Evolutionary conservation across 768 basidiomycete species (phyloP).

Genomic region (Suillus subalutaceus): DNA sequence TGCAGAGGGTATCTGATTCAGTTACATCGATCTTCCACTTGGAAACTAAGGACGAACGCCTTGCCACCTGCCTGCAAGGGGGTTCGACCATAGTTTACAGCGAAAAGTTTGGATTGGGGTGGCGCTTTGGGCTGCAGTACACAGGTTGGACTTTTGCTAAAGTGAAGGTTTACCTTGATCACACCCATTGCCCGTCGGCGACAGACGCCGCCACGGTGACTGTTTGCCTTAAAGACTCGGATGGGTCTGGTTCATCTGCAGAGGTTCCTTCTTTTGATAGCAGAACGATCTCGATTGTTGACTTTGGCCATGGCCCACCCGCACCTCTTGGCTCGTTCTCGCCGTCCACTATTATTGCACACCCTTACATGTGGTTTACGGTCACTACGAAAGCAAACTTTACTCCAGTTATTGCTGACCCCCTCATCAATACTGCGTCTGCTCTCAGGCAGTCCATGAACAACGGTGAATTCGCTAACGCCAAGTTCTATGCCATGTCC

Average conservation of each 20-base stretch:
- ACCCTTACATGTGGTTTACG: slow-evolving; percentile 14
- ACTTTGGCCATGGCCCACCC: slow-evolving; percentile 31
- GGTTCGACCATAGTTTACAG: slow-evolving; percentile 23
- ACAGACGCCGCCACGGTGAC: slow-evolving; percentile 21
- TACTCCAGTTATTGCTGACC: slow-evolving; percentile 15
- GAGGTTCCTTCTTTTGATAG: slow-evolving; percentile 12
- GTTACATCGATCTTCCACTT: slow-evolving; percentile 28
- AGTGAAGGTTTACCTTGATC: neutral
- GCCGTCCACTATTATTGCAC: slow-evolving; percentile 10
- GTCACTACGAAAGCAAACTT: slow-evolving; percentile 21
- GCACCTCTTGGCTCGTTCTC: slow-evolving; percentile 29
- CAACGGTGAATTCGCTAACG: slow-evolving; percentile 29
- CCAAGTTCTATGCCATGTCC: slow-evolving; percentile 33
- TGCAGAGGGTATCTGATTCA: slow-evolving; percentile 31
- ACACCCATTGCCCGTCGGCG: slow-evolving; percentile 24
- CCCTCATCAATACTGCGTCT: slow-evolving; percentile 19
- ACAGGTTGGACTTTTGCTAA: neutral
- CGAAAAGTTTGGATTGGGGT: slow-evolving; percentile 30
- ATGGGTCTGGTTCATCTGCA: neutral
- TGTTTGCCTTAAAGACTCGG: slow-evolving; percentile 16
- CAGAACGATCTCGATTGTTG: slow-evolving; percentile 19
- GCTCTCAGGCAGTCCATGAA: slow-evolving; percentile 28
- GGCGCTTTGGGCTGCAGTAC: slow-evolving; percentile 29
- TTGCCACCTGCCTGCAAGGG: slow-evolving; percentile 16
- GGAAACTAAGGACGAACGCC: slow-evolving; percentile 23